Conservation (phyloP, 176 grass and related monocot species). For the Oryza officinalis region DNA sequence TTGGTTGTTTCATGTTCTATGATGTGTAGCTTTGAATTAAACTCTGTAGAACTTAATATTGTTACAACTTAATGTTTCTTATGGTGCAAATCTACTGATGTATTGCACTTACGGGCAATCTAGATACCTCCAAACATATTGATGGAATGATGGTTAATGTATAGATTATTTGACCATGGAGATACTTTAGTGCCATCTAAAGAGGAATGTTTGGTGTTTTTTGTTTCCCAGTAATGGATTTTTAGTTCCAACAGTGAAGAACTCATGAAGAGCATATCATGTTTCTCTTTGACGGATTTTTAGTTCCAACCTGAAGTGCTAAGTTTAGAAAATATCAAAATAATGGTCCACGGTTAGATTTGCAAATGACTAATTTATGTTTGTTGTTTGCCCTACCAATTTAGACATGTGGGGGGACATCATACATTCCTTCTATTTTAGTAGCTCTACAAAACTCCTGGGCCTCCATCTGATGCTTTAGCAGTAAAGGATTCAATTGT, state of each 20-base stretch:
- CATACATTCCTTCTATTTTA: constrained; percentile 10
- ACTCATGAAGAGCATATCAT: neutral
- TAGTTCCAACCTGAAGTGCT: neutral
- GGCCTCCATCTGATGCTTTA: neutral
- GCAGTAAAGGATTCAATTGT: neutral
- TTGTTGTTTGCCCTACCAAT: neutral
- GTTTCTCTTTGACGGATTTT: neutral
- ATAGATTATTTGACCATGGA: neutral
- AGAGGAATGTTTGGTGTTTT: neutral
- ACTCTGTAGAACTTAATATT: constrained; percentile 13
- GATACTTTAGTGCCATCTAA: neutral
- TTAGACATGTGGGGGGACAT: neutral
- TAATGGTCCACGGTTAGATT: neutral
- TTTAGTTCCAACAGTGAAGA: neutral
- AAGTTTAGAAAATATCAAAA: neutral
- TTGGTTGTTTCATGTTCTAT: neutral
- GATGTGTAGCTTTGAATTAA: neutral
- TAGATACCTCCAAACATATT: neutral
- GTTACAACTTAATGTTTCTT: neutral
- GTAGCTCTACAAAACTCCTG: neutral
- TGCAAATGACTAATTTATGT: neutral
- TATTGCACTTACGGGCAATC: neutral
- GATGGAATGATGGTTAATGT: constrained; percentile 8
- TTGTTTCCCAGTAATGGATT: neutral
- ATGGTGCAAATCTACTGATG: neutral